Percentiles rank a stretch among this genome's conserved stretches.
Conservation (phyloP, 1,284 basidiomycete genomes). For the Moesziomyces sp. region DNA sequence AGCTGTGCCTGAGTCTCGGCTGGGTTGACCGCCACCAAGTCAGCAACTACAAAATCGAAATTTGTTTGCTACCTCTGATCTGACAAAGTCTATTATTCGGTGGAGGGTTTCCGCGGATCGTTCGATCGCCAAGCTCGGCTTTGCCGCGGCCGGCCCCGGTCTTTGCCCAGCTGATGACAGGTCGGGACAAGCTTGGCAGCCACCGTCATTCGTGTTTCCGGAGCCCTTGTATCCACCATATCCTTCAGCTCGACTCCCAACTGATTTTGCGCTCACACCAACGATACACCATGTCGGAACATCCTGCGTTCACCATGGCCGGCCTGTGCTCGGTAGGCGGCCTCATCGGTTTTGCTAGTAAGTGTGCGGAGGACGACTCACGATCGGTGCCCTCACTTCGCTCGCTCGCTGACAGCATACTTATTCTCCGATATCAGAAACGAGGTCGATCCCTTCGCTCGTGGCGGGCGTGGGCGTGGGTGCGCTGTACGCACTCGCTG, state of each 20-base stretch:
- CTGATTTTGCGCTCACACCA: background rate
- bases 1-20: too few species aligned
- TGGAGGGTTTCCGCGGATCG: background rate
- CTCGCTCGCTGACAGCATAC: too few species aligned
- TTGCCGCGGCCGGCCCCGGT: slow-evolving; percentile 15
- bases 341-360: slow-evolving; percentile 70
- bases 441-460: slow-evolving; percentile 73
- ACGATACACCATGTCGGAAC: slow-evolving; percentile 75
- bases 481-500: slow-evolving; percentile 69
- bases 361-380: background rate
- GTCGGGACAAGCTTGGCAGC: too few species aligned
- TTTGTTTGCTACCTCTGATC: too few species aligned
- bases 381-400: too few species aligned
- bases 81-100: too few species aligned
- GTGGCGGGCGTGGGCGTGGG: slow-evolving; percentile 84
- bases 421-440: slow-evolving; percentile 2
- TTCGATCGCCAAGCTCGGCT: background rate
- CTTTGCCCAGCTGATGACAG: slow-evolving; percentile 4
- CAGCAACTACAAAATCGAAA: too few species aligned
- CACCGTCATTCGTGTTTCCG: too few species aligned
- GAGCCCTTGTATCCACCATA: background rate
- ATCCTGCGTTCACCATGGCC: slow-evolving; percentile 83
- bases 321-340: slow-evolving; percentile 79
- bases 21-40: too few species aligned
- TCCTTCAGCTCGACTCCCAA: background rate